Percentiles rank a stretch among this genome's conserved stretches.
Conservation (phyloP, 176 grass and related monocot genomes). For the Aechmea fasciata region DNA sequence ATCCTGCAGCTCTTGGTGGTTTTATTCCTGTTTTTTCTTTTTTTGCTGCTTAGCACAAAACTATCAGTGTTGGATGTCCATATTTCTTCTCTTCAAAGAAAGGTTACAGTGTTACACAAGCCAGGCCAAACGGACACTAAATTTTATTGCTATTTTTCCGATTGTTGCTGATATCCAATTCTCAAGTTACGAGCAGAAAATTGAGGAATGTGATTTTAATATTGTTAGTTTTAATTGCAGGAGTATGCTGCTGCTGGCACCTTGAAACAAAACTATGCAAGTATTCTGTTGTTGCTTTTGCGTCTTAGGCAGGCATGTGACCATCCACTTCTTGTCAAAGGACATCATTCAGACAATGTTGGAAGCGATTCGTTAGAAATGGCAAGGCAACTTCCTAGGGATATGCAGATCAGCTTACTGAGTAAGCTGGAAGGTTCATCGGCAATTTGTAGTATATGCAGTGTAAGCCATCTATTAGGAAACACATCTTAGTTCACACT, state of each 20-base stretch:
- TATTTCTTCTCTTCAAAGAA: too few relatives aligned
- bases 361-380: conserved; percentile 77
- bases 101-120: too few relatives aligned
- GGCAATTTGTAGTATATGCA: conserved; percentile 66
- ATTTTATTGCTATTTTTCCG: background rate
- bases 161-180: background rate
- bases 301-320: conserved; percentile 94
- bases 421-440: conserved; percentile 56
- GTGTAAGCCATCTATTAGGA: conserved; percentile 41
- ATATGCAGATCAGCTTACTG: conserved; percentile 66
- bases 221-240: conserved; percentile 31
- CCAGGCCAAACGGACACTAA: too few relatives aligned
- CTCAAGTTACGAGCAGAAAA: too few relatives aligned
- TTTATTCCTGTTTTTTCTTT: too few relatives aligned
- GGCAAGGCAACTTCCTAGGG: conserved; percentile 72
- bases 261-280: conserved; percentile 96
- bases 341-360: conserved; percentile 53
- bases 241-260: conserved; percentile 92
- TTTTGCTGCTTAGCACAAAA: too few relatives aligned
- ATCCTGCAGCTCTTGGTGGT: background rate
- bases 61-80: too few relatives aligned
- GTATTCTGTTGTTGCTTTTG: conserved; percentile 79
- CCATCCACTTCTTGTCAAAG: conserved; percentile 89
- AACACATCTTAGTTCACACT: background rate
- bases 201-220: background rate